Conservation (phyloP, 1,284 basidiomycete species). For the Cutaneotrichosporon dermatis region DNA sequence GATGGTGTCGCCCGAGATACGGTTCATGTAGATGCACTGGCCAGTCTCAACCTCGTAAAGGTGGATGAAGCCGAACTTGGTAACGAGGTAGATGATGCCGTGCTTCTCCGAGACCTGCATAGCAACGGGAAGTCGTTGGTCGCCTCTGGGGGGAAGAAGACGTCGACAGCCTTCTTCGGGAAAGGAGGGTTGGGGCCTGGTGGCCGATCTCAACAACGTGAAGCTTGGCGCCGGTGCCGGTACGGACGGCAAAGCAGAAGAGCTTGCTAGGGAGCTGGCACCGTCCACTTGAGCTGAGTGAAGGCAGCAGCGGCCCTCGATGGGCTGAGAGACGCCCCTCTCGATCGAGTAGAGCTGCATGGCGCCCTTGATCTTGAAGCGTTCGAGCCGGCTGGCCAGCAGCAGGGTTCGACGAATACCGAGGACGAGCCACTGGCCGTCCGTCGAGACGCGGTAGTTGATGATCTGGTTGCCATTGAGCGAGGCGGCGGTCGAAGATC, state of each 20-base stretch:
- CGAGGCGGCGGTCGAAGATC: constrained; percentile 92
- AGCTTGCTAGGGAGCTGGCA: constrained; percentile 79
- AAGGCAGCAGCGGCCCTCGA: constrained; percentile 96
- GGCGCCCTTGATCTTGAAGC: constrained; percentile 97
- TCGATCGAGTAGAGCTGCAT: constrained; percentile 81
- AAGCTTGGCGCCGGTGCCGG: constrained; percentile 95
- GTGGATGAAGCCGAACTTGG: constrained; percentile 99
- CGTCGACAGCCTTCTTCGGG: constrained; percentile 96
- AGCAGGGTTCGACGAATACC: constrained; percentile 92
- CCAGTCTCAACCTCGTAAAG: constrained; percentile 98
- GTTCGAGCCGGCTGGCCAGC: constrained; percentile 62
- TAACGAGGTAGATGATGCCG: constrained; percentile 95
- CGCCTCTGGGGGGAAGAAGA: constrained; percentile 98
- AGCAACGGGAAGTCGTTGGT: constrained; percentile 98
- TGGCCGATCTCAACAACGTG: constrained; percentile 99
- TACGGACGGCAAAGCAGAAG: constrained; percentile 93
- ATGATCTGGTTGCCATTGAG: constrained; percentile 95
- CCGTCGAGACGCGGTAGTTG: constrained; percentile 88
- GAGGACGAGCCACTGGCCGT: constrained; percentile 97
- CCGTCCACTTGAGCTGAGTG: constrained; percentile 87
- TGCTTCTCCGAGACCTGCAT: constrained; percentile 99
- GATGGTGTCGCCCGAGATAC: constrained; percentile 98
- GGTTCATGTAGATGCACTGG: constrained; percentile 99
- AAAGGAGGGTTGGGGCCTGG: constrained; percentile 89
- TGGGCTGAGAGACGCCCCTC: constrained; percentile 94